These are phyloP conservation scores for Fistulinella cinereoalba DNA, from an alignment of 1,284 basidiomycete genomes.

Conservation along the genomic window DNA sequence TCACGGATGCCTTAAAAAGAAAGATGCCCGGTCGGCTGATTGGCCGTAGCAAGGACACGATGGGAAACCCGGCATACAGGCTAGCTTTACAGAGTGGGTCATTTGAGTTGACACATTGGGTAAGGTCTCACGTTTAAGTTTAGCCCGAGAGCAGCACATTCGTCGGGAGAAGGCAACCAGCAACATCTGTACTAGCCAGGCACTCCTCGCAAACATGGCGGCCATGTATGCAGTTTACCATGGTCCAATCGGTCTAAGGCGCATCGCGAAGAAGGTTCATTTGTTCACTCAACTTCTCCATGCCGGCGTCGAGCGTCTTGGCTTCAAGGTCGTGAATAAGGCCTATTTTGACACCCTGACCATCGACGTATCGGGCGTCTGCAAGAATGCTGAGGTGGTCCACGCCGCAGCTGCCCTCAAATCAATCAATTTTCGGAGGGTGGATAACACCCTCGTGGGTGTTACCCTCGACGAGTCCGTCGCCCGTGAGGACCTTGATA, in stretches of 20 bases:
- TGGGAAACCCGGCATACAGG: conserved; percentile 87
- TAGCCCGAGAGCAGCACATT: conserved; percentile 95
- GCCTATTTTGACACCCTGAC: conserved; percentile 94
- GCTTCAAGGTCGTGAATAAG: conserved; percentile 64
- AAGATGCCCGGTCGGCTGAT: conserved; percentile 97
- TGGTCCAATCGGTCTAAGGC: conserved; percentile 82
- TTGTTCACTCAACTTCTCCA: conserved; percentile 83
- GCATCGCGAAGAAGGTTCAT: conserved; percentile 90
- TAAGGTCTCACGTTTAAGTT: conserved; percentile 10
- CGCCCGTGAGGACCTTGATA: conserved; percentile 69
- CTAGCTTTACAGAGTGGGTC: conserved; percentile 87
- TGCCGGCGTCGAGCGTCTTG: conserved; percentile 65
- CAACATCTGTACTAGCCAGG: conserved; percentile 93
- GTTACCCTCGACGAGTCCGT: conserved; percentile 94
- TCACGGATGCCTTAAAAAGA: conserved; percentile 88
- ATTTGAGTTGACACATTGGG: neutral
- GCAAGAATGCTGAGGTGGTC: conserved; percentile 60
- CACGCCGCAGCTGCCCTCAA: conserved; percentile 68
- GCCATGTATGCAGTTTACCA: conserved; percentile 98
- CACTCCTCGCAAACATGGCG: conserved; percentile 94
- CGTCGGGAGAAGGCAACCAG: conserved; percentile 94
- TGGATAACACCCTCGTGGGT: conserved; percentile 80
- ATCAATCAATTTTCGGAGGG: conserved; percentile 81
- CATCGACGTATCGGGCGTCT: conserved; percentile 69
- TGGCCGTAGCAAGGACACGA: conserved; percentile 82